Percentiles rank a stretch among this genome's conserved stretches.
Evolutionary conservation across 148 eudicot genomes (phyloP).

Genomic region (Silene latifolia): DNA sequence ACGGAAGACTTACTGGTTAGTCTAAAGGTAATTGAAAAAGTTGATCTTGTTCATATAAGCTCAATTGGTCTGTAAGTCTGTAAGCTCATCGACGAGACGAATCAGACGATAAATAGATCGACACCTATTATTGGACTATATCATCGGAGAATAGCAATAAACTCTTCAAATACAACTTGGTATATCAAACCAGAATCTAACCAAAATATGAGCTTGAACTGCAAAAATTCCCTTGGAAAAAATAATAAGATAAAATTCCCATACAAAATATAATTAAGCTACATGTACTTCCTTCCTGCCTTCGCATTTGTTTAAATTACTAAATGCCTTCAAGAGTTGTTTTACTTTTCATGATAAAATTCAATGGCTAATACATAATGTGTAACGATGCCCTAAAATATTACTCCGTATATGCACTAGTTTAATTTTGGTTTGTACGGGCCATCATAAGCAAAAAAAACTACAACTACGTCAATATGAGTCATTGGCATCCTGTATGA

Average conservation of each 20-base stretch:
- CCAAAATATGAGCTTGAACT: not conserved
- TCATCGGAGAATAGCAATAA: no score
- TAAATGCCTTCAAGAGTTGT: not conserved
- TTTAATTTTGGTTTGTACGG: not conserved
- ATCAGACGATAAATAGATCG: no score
- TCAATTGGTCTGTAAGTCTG: no score
- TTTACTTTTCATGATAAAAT: not conserved
- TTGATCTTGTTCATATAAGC: no score
- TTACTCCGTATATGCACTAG: not conserved
- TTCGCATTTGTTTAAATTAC: not conserved
- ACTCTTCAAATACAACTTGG: not conserved
- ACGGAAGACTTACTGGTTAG: no score
- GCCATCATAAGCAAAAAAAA: no score
- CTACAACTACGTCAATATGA: not conserved
- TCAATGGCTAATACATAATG: not conserved
- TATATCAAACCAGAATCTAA: not conserved
- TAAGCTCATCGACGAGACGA: no score
- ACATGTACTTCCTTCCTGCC: no score
- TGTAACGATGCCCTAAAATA: not conserved
- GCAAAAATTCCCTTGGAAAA: not conserved
- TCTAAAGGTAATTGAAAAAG: no score
- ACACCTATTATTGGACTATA: no score
- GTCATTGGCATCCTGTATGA: constrained; percentile 24
- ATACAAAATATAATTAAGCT: no score
- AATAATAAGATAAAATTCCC: not conserved